Conservation (phyloP, 148 eudicot genomes). For the Chenopodium quinoa region DNA sequence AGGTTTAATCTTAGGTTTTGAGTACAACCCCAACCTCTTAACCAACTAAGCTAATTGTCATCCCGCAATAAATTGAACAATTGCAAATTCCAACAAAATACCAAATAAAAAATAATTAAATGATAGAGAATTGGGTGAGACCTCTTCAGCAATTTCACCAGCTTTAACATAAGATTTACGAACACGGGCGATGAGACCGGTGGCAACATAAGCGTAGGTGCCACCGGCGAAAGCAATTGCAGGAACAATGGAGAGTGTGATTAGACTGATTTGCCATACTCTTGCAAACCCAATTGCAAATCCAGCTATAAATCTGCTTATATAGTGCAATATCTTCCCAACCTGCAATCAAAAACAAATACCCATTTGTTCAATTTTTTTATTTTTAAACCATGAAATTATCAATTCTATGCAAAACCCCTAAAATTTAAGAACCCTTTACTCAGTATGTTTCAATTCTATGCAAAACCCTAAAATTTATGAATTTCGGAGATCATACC, state of each 20-base stretch:
- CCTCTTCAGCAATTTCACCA: slow-evolving; percentile 97
- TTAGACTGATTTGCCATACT: slow-evolving; percentile 95
- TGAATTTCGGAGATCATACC: neutral
- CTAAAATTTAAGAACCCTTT: neutral
- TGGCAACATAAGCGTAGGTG: slow-evolving; percentile 77
- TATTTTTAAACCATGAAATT: neutral
- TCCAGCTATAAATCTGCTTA: slow-evolving; percentile 83
- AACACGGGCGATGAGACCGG: slow-evolving; percentile 79
- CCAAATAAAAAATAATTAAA: neutral
- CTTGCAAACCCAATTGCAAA: slow-evolving; percentile 79
- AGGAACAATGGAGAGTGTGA: slow-evolving; percentile 90
- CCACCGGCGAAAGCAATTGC: slow-evolving; percentile 91
- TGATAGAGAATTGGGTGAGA: slow-evolving; percentile 17
- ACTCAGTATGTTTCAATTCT: neutral
- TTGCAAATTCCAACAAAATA: neutral
- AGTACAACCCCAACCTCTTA: too few species aligned
- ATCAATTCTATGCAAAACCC: neutral
- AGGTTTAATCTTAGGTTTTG: too few species aligned
- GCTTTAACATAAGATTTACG: slow-evolving; percentile 88
- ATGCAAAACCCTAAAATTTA: neutral
- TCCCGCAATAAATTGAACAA: neutral
- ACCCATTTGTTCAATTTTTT: slow-evolving; percentile 7
- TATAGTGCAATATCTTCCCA: slow-evolving; percentile 83
- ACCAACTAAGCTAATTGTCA: too few species aligned
- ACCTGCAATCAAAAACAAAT: slow-evolving; percentile 50